Base-by-base conservation (phyloP, 805 yeast species). In the Hagleromyces aurorensis region DNA sequence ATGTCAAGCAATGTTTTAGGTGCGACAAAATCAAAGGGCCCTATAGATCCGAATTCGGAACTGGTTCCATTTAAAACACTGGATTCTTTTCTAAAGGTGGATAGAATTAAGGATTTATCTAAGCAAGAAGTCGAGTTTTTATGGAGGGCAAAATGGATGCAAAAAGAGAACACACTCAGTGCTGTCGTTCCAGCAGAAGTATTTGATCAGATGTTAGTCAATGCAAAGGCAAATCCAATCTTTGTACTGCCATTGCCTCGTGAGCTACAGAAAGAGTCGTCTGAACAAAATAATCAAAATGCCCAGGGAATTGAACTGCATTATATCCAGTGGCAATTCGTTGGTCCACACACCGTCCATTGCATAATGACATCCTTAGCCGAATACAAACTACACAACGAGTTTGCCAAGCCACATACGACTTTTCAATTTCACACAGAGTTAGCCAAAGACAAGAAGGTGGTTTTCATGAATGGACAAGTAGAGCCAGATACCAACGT, bases 381-480 rank as follows among this genome's bases (percentile, higher is more conserved):
- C 2, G 97, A 91, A 58, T 91, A 75, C 59, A 86, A 89, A 55
- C 67, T 86, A 16, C 96, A 89, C 50, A 74, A 72, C 33, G 96
- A 89, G 51, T 91, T 67, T 57, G 95, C 98, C 7, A 78, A 84
- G 51, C 97, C 98, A 1, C 97, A 91, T 56, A 85, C 96, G 0
- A 83, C 95, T 0, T 64, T 91, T 39, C 73, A 76, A 57, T 81
- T 89, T 65, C 96, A 89, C 60, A 73, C 78, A 24, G 96, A 91
- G 33, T 59, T 89, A 29, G 62, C 60, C 4, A 57, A 65, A 0
- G 65, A 67, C 10, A 78, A 82, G 38, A 75, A 66, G 0, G 34
- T 83, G 1, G 83, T 83, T 0, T 62, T 91, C 41, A 82, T 87
- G 93, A 86, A 86, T 43, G 95, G 96, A 2, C 68, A 67, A 19